Base-by-base conservation (phyloP, 306 rosid genomes). In the Amphicarpaea edgeworthii region DNA sequence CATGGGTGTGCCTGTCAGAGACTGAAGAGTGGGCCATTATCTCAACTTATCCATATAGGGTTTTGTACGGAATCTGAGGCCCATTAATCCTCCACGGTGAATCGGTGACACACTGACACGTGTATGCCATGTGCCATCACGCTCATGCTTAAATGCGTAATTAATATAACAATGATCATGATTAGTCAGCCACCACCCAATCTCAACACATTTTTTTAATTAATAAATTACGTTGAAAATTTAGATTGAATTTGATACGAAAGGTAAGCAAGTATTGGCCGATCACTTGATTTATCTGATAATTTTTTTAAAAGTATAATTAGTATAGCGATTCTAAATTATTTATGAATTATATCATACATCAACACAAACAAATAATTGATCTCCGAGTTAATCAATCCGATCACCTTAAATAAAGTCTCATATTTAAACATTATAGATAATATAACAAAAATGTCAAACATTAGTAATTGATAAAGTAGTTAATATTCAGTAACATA, bases 21-120 rank as follows among this genome's bases (percentile, higher is more conserved):
- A 58, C 20, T 26, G 2, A 23, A 58, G 67, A 60, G 43, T 60
- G 45, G 67, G 45, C 66, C 43, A 60, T n/a, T n/a, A 32, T 60
- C 7, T 60, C 67, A 60, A 60, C 1, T 30, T 14, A 15, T 60
- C 66, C 66, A 60, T 28, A 60, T 4, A 28, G 6, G 66, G 41
- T 57, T 12, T 6, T 59, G 0, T 59, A 12, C 11, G 20, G 5
- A 11, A 58, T 24, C 17, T 0, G 4, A 60, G 42, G 67, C 43
- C 43, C 67, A 30, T n/a, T 20, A 60, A 60, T 2, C 3, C 23
- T 30, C 21, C 67, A 60, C 8, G 2, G 12, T 6, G 38, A 38
- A 38, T 8, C 4, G 32, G 32, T 28, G 11, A 28, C n/a, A 7
- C 21, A 28, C 19, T 15, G 1, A 28, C 21, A 14, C 42, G 43